A percentile compares a stretch with the other conserved stretches of the same genome.
Evolutionary conservation across 805 yeast genomes (phyloP).

Genomic region (Lipomyces oligophaga): DNA sequence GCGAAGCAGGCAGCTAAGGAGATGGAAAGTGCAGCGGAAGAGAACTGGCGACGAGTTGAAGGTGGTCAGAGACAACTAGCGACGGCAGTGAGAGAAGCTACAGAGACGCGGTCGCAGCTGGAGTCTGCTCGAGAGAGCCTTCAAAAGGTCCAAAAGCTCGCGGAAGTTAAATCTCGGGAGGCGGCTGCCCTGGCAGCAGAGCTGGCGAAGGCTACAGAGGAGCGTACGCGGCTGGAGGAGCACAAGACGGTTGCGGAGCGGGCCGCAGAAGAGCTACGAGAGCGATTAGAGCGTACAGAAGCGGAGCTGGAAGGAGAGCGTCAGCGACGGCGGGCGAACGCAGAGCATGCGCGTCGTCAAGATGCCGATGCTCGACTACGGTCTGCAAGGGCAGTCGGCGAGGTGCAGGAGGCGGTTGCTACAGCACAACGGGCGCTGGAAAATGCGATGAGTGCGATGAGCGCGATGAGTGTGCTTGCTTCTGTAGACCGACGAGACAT

Average conservation of each 20-base stretch:
- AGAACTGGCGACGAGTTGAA: too few species aligned
- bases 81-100: slow-evolving; percentile 43
- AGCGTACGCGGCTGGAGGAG: slow-evolving; percentile 4
- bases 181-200: slow-evolving; percentile 9
- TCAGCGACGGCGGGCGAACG: background rate
- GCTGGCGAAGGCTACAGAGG: slow-evolving; percentile 20
- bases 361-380: too few species aligned
- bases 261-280: background rate
- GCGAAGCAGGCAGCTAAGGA: slow-evolving; percentile 31
- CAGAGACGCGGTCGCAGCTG: slow-evolving; percentile 43
- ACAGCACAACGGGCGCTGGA: too few species aligned
- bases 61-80: slow-evolving; percentile 20
- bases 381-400: too few species aligned
- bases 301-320: background rate
- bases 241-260: background rate
- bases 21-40: too few species aligned
- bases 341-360: background rate
- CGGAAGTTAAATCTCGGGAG: slow-evolving; percentile 35
- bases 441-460: too few species aligned
- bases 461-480: too few species aligned
- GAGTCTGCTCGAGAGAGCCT: slow-evolving; percentile 40
- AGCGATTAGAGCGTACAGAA: background rate
- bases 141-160: slow-evolving; percentile 38
- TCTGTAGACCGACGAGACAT: too few species aligned
- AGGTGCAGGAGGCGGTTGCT: too few species aligned